Evolutionary conservation across 768 basidiomycete genomes (phyloP).

Genomic region (Phaffia australis): DNA sequence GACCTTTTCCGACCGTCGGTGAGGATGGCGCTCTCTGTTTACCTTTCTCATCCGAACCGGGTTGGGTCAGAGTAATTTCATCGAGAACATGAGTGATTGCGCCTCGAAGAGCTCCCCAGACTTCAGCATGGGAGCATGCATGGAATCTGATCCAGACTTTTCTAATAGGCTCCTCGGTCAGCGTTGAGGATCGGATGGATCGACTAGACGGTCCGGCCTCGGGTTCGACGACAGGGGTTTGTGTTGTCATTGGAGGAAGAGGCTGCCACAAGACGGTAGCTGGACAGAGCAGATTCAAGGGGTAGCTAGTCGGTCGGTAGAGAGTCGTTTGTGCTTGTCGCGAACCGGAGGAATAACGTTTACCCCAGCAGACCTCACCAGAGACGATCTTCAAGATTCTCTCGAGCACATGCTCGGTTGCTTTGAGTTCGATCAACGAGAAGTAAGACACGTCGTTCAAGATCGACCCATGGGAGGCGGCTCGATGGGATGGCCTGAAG

Average conservation of each 20-base stretch:
- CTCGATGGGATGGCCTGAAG: slow-evolving; percentile 81
- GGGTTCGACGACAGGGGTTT: no score
- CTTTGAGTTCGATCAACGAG: slow-evolving; percentile 61
- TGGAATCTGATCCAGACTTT: slow-evolving; percentile 68
- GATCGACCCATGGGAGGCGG: slow-evolving; percentile 71
- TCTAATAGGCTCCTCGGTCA: slow-evolving; percentile 33
- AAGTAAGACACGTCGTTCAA: slow-evolving; percentile 84
- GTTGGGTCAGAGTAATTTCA: slow-evolving; percentile 18
- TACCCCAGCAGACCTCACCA: slow-evolving; percentile 31
- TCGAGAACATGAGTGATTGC: slow-evolving; percentile 49
- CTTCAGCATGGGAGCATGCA: slow-evolving; percentile 56
- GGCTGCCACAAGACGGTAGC: slow-evolving; percentile 22
- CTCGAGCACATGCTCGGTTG: slow-evolving; percentile 50
- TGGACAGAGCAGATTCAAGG: slow-evolving; percentile 16
- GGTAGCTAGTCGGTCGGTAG: slow-evolving; percentile 6
- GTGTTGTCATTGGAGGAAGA: neutral
- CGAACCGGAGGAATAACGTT: slow-evolving; percentile 29
- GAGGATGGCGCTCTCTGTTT: slow-evolving; percentile 16
- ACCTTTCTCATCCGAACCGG: neutral
- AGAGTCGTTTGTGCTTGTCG: slow-evolving; percentile 17
- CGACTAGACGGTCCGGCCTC: no score
- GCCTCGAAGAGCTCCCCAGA: slow-evolving; percentile 46
- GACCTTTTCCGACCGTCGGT: neutral
- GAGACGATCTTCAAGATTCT: slow-evolving; percentile 48
- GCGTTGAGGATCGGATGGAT: neutral